Evolutionary conservation across 129 eudicot species (phyloP).

Genomic region (Cynara cardunculus): DNA sequence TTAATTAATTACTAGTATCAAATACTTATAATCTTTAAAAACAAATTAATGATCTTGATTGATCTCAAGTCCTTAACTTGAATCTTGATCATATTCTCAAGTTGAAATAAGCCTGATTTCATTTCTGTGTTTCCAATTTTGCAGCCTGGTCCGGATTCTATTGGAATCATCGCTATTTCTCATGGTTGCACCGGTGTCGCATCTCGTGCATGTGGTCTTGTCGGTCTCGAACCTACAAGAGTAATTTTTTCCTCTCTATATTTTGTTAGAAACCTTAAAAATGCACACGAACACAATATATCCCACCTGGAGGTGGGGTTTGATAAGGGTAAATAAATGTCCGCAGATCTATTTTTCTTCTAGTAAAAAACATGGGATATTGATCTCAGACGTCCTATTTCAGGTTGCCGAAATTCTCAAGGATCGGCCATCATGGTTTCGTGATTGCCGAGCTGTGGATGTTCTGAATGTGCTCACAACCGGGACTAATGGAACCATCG

Average conservation of each 20-base stretch:
- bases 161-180: constrained; percentile 99
- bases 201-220: constrained; percentile 98
- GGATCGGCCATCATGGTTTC: constrained; percentile 92
- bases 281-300: too few relatives aligned
- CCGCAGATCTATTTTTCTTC: background rate
- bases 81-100: background rate
- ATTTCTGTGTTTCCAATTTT: constrained; percentile 6
- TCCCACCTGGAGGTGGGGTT: background rate
- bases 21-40: background rate
- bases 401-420: constrained; percentile 92
- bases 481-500: constrained; percentile 91
- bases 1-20: background rate
- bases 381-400: background rate
- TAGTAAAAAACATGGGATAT: background rate
- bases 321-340: background rate
- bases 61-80: constrained; percentile 10
- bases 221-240: constrained; percentile 86
- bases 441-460: constrained; percentile 91
- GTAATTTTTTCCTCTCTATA: constrained; percentile 28
- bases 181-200: constrained; percentile 97
- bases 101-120: background rate
- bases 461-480: constrained; percentile 74
- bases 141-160: constrained; percentile 99
- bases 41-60: background rate
- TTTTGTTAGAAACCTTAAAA: background rate